Base-by-base conservation (phyloP, 2,329 filamentous ascomycete genomes). In the Cryphonectria radicalis region DNA sequence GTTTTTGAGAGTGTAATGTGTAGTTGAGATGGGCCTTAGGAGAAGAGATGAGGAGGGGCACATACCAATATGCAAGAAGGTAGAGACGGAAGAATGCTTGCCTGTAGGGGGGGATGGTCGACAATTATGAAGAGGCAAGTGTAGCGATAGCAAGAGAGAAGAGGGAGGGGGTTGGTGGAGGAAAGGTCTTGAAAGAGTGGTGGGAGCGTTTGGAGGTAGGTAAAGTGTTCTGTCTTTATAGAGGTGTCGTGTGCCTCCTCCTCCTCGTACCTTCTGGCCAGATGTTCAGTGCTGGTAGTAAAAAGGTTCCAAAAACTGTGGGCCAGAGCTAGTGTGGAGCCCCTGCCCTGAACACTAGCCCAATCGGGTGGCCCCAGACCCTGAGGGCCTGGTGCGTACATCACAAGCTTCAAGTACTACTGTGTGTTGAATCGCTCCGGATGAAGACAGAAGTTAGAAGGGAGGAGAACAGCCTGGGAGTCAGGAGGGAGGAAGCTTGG, bases 191-290 rank as follows among this genome's bases (percentile, higher is more conserved):
- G 19, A n/a, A 22, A 50, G 46, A 50, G 46, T 22, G 46, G 55
- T 28, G 55, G 19, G 22, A n/a, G 42, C 32, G 57, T 71, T 43
- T n/a, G 19, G 37, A 60, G 40, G 70, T 7, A 63, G 68, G 55
- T 8, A 14, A 28, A 19, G 32, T 13, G 55, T 17, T 64, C 46
- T 40, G 68, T 66, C 67, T 67, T 66, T 43, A 50, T 50, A 50
- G 68, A 63, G 57, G 67, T 72, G 67, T 72, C 67, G 67, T 72
- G 67, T 72, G 70, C 67, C 37, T 67, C 55, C 11, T 67, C 55
- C 11, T 13, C 28, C 28, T 28, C 28, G 14, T 3, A 32, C 55
- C 67, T 72, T 72, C 70, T 72, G 70, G 70, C 70, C 70, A 72
- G 67, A 72, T 72, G 57, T 70, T 40, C 67, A 57, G 25, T 57